Evolutionary conservation across 2,329 filamentous ascomycete genomes (phyloP).

Genomic region (Didymella pomorum): DNA sequence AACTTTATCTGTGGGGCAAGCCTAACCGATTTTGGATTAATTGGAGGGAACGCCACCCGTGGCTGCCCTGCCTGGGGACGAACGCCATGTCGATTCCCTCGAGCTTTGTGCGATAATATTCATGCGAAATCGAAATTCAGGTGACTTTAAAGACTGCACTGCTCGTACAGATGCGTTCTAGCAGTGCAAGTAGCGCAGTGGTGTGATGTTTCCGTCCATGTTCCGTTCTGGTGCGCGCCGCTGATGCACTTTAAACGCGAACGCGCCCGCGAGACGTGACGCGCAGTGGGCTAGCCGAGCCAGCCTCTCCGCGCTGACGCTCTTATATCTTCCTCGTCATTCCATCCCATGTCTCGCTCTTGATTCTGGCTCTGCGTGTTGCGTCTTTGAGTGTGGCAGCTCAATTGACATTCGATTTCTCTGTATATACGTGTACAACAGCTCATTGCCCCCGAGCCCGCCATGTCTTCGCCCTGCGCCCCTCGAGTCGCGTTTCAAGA

Average conservation of each 20-base stretch:
- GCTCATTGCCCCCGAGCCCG: conserved; percentile 9
- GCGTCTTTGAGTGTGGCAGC: conserved; percentile 7
- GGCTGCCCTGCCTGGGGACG: background rate
- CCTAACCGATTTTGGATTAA: background rate
- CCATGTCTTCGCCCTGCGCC: conserved; percentile 42
- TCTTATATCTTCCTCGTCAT: conserved; percentile 21
- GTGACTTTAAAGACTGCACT: background rate
- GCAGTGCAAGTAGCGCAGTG: background rate
- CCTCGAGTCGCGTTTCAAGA: conserved; percentile 37
- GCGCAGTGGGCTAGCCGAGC: conserved; percentile 25
- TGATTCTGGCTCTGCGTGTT: conserved; percentile 6
- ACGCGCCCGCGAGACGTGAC: conserved; percentile 17
- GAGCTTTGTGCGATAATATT: background rate
- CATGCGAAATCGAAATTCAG: background rate
- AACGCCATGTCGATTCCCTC: background rate
- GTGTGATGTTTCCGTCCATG: background rate
- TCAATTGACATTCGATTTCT: background rate
- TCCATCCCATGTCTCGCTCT: conserved; percentile 17
- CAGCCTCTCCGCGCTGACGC: conserved; percentile 26
- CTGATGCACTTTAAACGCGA: conserved; percentile 32
- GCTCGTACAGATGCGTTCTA: background rate
- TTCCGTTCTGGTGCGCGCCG: background rate
- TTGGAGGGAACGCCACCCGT: background rate
- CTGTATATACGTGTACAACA: conserved; percentile 12
- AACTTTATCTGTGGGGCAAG: conserved; percentile 33